A percentile compares a stretch with the other conserved stretches of the same genome.
These are phyloP conservation scores for Sphagnum tenellum DNA, from an alignment of 225 moss, liverwort and hornwort genomes.

Conservation along the genomic window DNA sequence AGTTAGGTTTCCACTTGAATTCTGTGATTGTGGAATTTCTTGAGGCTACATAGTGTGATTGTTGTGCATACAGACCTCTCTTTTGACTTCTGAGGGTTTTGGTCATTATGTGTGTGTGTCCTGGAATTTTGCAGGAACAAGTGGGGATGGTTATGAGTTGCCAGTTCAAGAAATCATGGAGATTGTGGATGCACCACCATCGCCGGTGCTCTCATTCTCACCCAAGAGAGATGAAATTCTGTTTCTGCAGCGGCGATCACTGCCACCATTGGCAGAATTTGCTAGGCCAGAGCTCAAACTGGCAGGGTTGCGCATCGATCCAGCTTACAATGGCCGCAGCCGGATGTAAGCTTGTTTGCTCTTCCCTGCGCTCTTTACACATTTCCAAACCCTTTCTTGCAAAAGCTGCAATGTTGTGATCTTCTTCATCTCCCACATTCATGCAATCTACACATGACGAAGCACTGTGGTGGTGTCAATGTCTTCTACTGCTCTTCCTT, in stretches of 20 bases:
- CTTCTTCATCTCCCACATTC: no score
- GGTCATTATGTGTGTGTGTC: background rate
- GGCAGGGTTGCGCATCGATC: slow-evolving; percentile 52
- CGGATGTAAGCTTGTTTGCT: slow-evolving; percentile 41
- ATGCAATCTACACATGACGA: no score
- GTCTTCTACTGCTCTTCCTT: no score
- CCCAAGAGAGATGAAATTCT: slow-evolving; percentile 53
- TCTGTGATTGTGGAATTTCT: no score
- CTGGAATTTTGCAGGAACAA: background rate
- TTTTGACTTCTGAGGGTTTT: background rate
- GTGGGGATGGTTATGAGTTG: slow-evolving; percentile 31
- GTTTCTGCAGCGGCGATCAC: slow-evolving; percentile 41
- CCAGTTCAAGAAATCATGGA: slow-evolving; percentile 44
- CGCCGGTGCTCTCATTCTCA: slow-evolving; percentile 52
- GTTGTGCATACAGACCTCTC: background rate
- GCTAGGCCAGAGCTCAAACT: slow-evolving; percentile 59
- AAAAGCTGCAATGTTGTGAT: no score
- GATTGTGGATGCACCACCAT: slow-evolving; percentile 58
- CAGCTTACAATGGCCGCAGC: slow-evolving; percentile 45
- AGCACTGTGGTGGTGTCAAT: no score
- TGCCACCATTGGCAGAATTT: slow-evolving; percentile 51
- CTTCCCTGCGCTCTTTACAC: background rate
- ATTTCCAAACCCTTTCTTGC: no score
- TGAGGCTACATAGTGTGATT: background rate
- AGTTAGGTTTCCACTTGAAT: no score